Conservation (phyloP, 371 early-diverging fungal species). For the Haplosporangium sp. region DNA sequence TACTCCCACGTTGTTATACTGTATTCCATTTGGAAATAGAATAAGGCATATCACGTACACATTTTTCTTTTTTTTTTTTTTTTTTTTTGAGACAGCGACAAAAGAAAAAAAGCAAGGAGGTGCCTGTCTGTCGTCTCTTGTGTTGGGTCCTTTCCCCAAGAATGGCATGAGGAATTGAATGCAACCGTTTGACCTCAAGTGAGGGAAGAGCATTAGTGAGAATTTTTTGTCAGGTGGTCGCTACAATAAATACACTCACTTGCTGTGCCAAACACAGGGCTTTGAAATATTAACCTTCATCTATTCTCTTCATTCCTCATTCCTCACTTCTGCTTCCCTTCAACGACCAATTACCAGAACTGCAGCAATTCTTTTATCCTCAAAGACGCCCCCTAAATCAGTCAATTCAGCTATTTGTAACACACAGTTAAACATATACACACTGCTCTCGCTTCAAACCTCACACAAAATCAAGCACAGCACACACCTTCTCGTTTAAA, state of each 20-base stretch:
- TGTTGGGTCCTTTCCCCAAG: background rate
- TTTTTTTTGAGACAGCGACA: too few relatives aligned
- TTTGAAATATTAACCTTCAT: background rate
- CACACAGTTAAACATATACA: background rate
- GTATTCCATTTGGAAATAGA: background rate
- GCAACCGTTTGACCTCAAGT: background rate
- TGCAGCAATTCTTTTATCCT: background rate
- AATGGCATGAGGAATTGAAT: constrained; percentile 4
- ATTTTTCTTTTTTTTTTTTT: too few relatives aligned
- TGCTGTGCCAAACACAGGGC: constrained; percentile 5
- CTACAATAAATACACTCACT: background rate
- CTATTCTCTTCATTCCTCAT: background rate
- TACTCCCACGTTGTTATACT: constrained; percentile 1
- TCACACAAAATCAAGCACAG: background rate
- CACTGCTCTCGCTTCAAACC: background rate
- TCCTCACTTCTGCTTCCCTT: background rate
- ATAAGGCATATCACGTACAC: too few relatives aligned
- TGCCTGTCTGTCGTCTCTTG: too few relatives aligned
- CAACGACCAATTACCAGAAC: background rate
- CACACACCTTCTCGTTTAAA: background rate
- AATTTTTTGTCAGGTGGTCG: background rate
- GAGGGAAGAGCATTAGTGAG: background rate
- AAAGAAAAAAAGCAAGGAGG: background rate
- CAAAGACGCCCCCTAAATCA: background rate
- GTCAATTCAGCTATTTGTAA: background rate